A percentile compares a stretch with the other conserved stretches of the same genome.
phyloP scores from a whole-genome alignment of 2,329 filamentous ascomycete species.

The Zasmidium angulare region DNA sequence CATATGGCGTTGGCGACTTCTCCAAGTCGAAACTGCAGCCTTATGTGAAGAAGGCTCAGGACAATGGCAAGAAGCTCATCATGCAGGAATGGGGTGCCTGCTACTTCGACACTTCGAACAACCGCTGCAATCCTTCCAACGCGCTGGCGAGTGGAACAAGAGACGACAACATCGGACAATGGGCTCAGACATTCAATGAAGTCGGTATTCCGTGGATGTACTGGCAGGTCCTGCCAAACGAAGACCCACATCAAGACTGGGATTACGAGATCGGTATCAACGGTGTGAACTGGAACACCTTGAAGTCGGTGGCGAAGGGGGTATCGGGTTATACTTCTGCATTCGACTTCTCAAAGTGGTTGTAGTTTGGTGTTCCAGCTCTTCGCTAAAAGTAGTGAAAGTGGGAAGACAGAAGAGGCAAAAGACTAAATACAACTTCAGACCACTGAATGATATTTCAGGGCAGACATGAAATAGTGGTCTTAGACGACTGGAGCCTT shows the following conservation, averaged over 20 bases:
- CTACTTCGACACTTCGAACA: constrained; percentile 31
- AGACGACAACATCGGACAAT: constrained; percentile 31
- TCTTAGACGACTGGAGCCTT: no score
- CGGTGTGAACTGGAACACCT: constrained; percentile 26
- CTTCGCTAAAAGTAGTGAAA: no score
- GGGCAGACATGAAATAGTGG: no score
- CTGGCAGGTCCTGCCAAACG: constrained; percentile 38
- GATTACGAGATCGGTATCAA: constrained; percentile 37
- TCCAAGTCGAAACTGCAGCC: constrained; percentile 22
- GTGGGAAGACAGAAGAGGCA: no score
- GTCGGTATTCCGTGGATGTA: constrained; percentile 38
- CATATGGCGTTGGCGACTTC: constrained; percentile 31
- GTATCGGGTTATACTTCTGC: constrained; percentile 3
- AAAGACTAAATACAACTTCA: no score
- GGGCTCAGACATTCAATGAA: constrained; percentile 30
- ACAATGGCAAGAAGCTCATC: constrained; percentile 35
- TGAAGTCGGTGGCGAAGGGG: constrained; percentile 11
- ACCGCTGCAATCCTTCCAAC: constrained; percentile 25
- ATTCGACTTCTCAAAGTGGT: constrained; percentile 16
- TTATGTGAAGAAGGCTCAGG: constrained; percentile 29
- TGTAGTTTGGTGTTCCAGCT: not conserved
- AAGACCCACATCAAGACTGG: constrained; percentile 32
- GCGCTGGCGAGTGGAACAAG: constrained; percentile 10
- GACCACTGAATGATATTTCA: no score
- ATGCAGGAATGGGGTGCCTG: constrained; percentile 36